These are phyloP conservation scores for Manihot esculenta DNA, from an alignment of 441 rosid species.

Conservation along the genomic window DNA sequence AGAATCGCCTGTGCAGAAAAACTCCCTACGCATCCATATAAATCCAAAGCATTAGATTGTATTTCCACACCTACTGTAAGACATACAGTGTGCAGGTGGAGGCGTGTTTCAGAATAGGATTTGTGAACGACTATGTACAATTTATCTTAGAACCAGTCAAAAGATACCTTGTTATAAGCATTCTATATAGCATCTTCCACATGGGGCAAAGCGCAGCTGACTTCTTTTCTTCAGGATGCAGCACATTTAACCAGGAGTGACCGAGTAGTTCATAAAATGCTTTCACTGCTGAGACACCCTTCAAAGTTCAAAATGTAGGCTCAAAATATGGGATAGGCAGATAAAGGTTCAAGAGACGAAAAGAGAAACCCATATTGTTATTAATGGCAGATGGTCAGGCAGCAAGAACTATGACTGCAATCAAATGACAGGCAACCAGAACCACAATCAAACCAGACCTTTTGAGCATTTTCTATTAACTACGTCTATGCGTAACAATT, in stretches of 20 bases:
- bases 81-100: neutral
- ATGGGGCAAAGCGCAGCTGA: slow-evolving; percentile 78
- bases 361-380: neutral
- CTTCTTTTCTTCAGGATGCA: slow-evolving; percentile 63
- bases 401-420: neutral
- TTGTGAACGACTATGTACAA: neutral
- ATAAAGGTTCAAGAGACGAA: neutral
- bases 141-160: neutral
- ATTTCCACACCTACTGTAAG: neutral
- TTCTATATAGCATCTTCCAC: slow-evolving; percentile 57
- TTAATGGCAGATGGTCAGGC: neutral
- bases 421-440: slow-evolving; percentile 14
- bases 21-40: slow-evolving; percentile 52
- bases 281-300: slow-evolving; percentile 80
- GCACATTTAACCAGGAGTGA: slow-evolving; percentile 53
- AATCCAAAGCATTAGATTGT: slow-evolving; percentile 6
- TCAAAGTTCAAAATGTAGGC: slow-evolving; percentile 15
- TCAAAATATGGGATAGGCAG: neutral
- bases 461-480: slow-evolving; percentile 29
- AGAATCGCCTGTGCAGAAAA: slow-evolving; percentile 73
- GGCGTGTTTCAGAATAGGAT: no score
- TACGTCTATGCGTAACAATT: slow-evolving; percentile 21
- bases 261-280: slow-evolving; percentile 70
- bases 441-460: slow-evolving; percentile 26
- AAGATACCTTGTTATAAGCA: slow-evolving; percentile 55